These are phyloP conservation scores for Xylaria sp. DNA, from an alignment of 2,329 filamentous ascomycete genomes.

Conservation along the genomic window DNA sequence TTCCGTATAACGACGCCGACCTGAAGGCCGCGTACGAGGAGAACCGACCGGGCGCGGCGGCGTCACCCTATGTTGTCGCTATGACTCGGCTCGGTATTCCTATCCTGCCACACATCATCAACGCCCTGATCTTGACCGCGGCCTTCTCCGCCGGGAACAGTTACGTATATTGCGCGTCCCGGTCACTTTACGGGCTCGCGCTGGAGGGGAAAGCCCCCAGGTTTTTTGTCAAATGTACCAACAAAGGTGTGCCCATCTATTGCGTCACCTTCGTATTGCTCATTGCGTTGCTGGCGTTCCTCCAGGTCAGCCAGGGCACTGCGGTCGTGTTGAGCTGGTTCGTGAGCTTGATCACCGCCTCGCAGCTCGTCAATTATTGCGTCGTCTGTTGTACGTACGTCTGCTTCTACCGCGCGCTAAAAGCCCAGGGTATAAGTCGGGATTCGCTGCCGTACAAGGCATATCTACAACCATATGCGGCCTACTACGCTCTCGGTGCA, in stretches of 20 bases:
- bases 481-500: conserved; percentile 67
- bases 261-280: conserved; percentile 69
- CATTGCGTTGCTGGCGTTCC: conserved; percentile 73
- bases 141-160: conserved; percentile 72
- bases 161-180: conserved; percentile 70
- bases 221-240: conserved; percentile 65
- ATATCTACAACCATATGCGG: conserved; percentile 72
- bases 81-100: conserved; percentile 70
- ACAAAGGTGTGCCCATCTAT: conserved; percentile 73
- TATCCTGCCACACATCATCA: conserved; percentile 72
- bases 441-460: conserved; percentile 73
- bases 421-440: conserved; percentile 71
- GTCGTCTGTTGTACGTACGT: conserved; percentile 74
- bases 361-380: conserved; percentile 74
- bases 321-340: conserved; percentile 76
- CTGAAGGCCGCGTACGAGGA: conserved; percentile 65
- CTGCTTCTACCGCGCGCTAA: conserved; percentile 71
- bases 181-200: conserved; percentile 71
- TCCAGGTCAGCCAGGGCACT: conserved; percentile 70
- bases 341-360: conserved; percentile 71
- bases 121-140: conserved; percentile 72
- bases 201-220: conserved; percentile 70
- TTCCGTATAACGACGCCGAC: conserved; percentile 70
- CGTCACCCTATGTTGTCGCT: conserved; percentile 69
- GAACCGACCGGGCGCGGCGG: conserved; percentile 68